phyloP scores from a whole-genome alignment of 2,329 filamentous ascomycete genomes.

The Claviceps humidiphila region DNA sequence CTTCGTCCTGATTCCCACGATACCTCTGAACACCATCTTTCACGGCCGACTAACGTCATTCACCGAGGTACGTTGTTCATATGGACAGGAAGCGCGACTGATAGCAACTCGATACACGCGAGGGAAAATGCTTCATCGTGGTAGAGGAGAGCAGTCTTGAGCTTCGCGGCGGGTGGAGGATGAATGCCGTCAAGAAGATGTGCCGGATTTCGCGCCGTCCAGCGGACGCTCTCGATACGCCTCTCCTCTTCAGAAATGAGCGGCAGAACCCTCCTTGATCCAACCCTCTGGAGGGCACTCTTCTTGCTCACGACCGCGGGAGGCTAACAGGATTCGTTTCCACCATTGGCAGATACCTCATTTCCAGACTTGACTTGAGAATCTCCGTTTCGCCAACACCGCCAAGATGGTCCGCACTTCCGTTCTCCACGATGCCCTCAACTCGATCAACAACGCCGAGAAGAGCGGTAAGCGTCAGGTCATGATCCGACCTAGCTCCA shows the following conservation, averaged over 20 bases:
- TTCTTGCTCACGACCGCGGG: slow-evolving; percentile 49
- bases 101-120: slow-evolving; percentile 20
- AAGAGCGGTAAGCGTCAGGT: slow-evolving; percentile 99
- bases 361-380: slow-evolving; percentile 58
- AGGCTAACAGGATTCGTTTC: slow-evolving; percentile 41
- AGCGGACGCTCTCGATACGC: slow-evolving; percentile 37
- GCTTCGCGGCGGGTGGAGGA: slow-evolving; percentile 14
- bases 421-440: slow-evolving; percentile 98
- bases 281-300: slow-evolving; percentile 47
- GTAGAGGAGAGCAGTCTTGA: slow-evolving; percentile 49
- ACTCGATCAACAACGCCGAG: slow-evolving; percentile 99
- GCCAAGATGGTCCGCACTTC: slow-evolving; percentile 98
- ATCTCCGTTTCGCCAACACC: slow-evolving; percentile 50
- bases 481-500: slow-evolving; percentile 92
- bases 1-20: not conserved
- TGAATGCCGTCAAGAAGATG: not conserved
- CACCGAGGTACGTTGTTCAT: slow-evolving; percentile 31
- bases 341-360: slow-evolving; percentile 48
- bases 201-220: not conserved
- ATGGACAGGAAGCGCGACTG: slow-evolving; percentile 5
- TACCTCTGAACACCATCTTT: not conserved
- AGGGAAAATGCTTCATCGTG: slow-evolving; percentile 35
- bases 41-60: slow-evolving; percentile 3
- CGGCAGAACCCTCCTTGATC: slow-evolving; percentile 55
- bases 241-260: slow-evolving; percentile 51